phyloP scores from a whole-genome alignment of 345 rosid species.

The Carallia pectinifolia region DNA sequence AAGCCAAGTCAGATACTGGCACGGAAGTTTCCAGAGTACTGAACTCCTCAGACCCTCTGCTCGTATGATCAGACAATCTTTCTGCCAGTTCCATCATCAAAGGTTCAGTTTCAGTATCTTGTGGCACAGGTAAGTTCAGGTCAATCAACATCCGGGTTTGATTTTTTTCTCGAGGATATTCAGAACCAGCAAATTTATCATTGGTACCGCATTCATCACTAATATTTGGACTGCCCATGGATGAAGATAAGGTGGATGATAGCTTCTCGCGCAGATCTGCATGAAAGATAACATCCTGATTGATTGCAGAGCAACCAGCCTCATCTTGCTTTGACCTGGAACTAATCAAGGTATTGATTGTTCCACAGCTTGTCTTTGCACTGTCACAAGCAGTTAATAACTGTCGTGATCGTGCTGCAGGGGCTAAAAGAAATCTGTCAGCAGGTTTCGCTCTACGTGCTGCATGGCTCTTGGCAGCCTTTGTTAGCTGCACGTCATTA shows the following conservation, averaged over 20 bases:
- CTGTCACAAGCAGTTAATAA: constrained; percentile 23
- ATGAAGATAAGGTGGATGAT: constrained; percentile 30
- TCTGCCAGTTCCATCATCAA: constrained; percentile 19
- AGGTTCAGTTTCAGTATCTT: constrained; percentile 35
- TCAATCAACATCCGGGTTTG: constrained; percentile 38
- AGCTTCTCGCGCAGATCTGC: constrained; percentile 28
- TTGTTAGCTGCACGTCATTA: constrained; percentile 16
- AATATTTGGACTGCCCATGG: constrained; percentile 18
- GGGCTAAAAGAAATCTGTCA: constrained; percentile 19
- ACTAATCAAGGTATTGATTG: constrained; percentile 4
- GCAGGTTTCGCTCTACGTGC: constrained; percentile 22
- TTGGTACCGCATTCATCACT: constrained; percentile 25
- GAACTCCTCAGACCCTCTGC: constrained; percentile 10
- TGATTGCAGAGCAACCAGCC: constrained; percentile 14
- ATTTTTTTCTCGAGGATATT: constrained; percentile 23
- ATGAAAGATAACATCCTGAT: constrained; percentile 13
- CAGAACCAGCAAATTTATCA: constrained; percentile 15
- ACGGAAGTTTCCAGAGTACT: background rate
- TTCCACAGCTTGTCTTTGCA: constrained; percentile 16
- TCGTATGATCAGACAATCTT: constrained; percentile 17
- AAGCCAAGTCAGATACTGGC: constrained; percentile 3
- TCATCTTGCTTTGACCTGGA: constrained; percentile 22
- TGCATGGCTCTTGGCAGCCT: constrained; percentile 20
- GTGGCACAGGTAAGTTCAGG: constrained; percentile 46
- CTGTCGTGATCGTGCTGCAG: constrained; percentile 24